Percentiles rank a stretch among this genome's conserved stretches.
These are phyloP conservation scores for Mycosphaerelloides madeirae DNA, from an alignment of 2,329 filamentous ascomycete species.

Conservation along the genomic window DNA sequence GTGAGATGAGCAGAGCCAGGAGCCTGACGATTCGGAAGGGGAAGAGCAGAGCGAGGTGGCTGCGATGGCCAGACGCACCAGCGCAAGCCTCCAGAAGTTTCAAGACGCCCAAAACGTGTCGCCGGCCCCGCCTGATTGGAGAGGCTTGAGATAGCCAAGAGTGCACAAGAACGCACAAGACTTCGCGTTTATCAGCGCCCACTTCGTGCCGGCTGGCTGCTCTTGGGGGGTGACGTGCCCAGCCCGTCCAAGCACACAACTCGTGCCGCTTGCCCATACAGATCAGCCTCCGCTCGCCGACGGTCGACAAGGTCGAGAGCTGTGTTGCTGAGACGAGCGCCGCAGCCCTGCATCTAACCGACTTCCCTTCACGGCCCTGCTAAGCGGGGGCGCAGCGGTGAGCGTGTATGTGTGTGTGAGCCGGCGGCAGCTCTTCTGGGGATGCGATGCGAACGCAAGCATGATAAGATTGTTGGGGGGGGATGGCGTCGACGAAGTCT, in stretches of 20 bases:
- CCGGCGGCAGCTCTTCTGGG: too few relatives aligned
- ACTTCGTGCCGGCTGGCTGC: slow-evolving; percentile 12
- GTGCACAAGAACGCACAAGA: slow-evolving; percentile 19
- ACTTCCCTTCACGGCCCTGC: too few relatives aligned
- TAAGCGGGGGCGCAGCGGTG: too few relatives aligned
- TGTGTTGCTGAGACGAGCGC: neutral
- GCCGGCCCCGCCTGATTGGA: slow-evolving; percentile 3
- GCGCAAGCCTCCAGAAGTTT: slow-evolving; percentile 9
- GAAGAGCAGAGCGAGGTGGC: neutral
- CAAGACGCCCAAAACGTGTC: slow-evolving; percentile 16
- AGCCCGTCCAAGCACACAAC: neutral
- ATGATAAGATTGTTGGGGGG: too few relatives aligned
- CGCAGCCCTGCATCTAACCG: too few relatives aligned
- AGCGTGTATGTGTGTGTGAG: too few relatives aligned
- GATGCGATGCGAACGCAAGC: too few relatives aligned
- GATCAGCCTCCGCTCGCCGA: too few relatives aligned
- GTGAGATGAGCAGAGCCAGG: neutral
- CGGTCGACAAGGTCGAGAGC: slow-evolving; percentile 9
- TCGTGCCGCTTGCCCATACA: slow-evolving; percentile 8
- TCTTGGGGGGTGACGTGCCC: slow-evolving; percentile 4
- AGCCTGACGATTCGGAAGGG: neutral
- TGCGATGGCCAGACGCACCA: slow-evolving; percentile 9
- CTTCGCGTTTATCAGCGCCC: slow-evolving; percentile 10
- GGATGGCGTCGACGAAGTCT: too few relatives aligned
- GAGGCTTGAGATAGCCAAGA: slow-evolving; percentile 15